Evolutionary conservation across 1,284 basidiomycete species (phyloP), one percentile per base, ranked within the genome.

Genomic region (Singerocomus rubriflavus): DNA sequence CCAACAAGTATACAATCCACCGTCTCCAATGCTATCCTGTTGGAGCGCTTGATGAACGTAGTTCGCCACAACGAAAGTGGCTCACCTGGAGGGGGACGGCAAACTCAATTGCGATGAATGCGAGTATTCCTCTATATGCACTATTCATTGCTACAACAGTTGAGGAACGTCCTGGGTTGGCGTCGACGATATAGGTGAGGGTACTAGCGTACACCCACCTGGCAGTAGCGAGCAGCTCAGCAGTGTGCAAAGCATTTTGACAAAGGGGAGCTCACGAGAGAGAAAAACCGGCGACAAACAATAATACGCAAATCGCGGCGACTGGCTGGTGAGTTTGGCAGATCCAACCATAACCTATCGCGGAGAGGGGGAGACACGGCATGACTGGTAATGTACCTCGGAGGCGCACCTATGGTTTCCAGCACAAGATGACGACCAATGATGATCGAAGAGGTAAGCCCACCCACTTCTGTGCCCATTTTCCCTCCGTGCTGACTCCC

Each of bases 321-420:
- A 93, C 72, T 56, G 87, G 76, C 6, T 82, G 74, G 42, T 82
- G 82, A 42, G 81, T 66, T 52, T 90, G 69, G 46, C 80, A 82
- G 3, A 85, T 74, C 92, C 92, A 95, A 1, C 81, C 93, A 62
- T 90, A 92, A 0, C 79, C 82, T 27, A 91, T 62, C 42, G 84
- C 76, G 2, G 77, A 76, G 0, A 78, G 73, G 3, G 87, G 85
- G 9, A 87, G 71, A 46, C 80, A 66, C 6, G 74, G 52, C 63
- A 85, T 73, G 16, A 77, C 79, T 8, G 75, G 62, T 27, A 80
- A 69, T 0, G 84, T 86, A 59, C 85, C 85, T 59, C 75, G 72
- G 11, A 93, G 72, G 10, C 90, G 80, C 81, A 90, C 87, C 85
- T 91, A 51, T 21, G 7, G 3, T n/a, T 30, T 31, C 27, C 4